These are phyloP conservation scores for Didymosphaeria variabile DNA, from an alignment of 2,329 filamentous ascomycete genomes.

Conservation along the genomic window DNA sequence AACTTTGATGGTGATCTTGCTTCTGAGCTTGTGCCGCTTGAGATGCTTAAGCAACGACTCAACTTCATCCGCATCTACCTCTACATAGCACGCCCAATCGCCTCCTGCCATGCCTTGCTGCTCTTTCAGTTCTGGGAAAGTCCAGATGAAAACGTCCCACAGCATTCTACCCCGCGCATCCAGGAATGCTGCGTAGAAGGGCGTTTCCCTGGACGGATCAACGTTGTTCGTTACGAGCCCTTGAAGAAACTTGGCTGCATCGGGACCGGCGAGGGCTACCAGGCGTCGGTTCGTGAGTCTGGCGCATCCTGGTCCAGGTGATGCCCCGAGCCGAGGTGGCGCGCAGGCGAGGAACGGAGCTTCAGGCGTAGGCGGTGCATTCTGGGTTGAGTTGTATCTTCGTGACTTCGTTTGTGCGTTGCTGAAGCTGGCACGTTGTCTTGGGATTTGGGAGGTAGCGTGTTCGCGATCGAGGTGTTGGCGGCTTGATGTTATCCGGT, in stretches of 20 bases:
- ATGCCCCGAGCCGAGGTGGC: slow-evolving; percentile 50
- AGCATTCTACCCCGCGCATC: slow-evolving; percentile 83
- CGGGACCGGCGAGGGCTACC: slow-evolving; percentile 79
- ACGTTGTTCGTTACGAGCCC: slow-evolving; percentile 83
- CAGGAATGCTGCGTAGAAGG: slow-evolving; percentile 79
- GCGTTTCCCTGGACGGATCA: slow-evolving; percentile 53
- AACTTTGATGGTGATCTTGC: slow-evolving; percentile 73
- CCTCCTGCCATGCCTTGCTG: slow-evolving; percentile 38
- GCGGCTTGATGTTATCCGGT: background rate
- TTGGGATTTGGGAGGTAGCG: background rate
- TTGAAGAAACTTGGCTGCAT: slow-evolving; percentile 86
- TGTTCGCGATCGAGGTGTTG: background rate
- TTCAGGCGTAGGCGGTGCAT: slow-evolving; percentile 25
- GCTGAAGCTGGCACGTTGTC: background rate
- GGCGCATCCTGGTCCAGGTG: slow-evolving; percentile 53
- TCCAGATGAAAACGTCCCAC: slow-evolving; percentile 89
- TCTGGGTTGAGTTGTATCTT: slow-evolving; percentile 20
- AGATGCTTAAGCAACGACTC: slow-evolving; percentile 74
- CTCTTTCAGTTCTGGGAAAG: slow-evolving; percentile 32
- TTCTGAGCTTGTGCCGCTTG: slow-evolving; percentile 84
- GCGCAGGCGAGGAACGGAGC: slow-evolving; percentile 18
- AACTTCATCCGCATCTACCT: slow-evolving; percentile 77
- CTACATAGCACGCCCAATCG: slow-evolving; percentile 73
- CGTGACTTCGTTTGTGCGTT: background rate
- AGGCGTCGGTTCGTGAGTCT: slow-evolving; percentile 77